A percentile compares a stretch with the other conserved stretches of the same genome.
phyloP scores from a whole-genome alignment of 768 basidiomycete species.

The Russula vinacea region DNA sequence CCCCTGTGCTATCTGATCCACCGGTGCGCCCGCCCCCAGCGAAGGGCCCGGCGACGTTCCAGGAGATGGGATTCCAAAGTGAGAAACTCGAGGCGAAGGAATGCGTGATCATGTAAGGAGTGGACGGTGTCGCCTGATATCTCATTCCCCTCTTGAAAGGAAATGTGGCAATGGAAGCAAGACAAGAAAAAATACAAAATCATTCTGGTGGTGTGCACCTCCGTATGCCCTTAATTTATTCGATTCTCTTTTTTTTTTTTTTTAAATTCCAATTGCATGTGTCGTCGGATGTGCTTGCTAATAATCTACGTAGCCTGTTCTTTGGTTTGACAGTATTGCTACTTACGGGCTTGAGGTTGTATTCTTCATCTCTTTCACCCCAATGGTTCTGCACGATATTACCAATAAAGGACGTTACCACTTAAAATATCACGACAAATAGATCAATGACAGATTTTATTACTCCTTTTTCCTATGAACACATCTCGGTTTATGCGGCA shows the following conservation, averaged over 20 bases:
- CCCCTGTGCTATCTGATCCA: neutral
- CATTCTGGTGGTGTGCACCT: neutral
- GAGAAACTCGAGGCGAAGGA: conserved; percentile 76
- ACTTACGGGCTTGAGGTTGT: neutral
- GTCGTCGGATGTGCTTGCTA: neutral
- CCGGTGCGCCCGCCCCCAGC: conserved; percentile 28
- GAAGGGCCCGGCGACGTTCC: conserved; percentile 72
- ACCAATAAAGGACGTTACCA: conserved; percentile 8
- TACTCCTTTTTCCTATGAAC: conserved; percentile 23
- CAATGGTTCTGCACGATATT: neutral
- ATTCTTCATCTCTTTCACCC: neutral
- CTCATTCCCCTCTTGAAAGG: neutral
- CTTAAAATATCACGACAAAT: conserved; percentile 12
- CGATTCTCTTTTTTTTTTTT: neutral
- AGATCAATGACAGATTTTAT: conserved; percentile 20
- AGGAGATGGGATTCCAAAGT: conserved; percentile 89
- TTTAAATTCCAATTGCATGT: neutral
- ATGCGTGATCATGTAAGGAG: conserved; percentile 75
- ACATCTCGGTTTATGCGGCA: conserved; percentile 20
- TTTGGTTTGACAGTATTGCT: neutral
- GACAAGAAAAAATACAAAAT: neutral
- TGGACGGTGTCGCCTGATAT: neutral
- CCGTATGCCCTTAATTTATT: neutral
- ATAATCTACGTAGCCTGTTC: neutral
- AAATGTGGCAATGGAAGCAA: neutral